A percentile compares a stretch with the other conserved stretches of the same genome.
These are phyloP conservation scores for Mortierella sp. DNA, from an alignment of 371 early-diverging fungal genomes.

Conservation along the genomic window DNA sequence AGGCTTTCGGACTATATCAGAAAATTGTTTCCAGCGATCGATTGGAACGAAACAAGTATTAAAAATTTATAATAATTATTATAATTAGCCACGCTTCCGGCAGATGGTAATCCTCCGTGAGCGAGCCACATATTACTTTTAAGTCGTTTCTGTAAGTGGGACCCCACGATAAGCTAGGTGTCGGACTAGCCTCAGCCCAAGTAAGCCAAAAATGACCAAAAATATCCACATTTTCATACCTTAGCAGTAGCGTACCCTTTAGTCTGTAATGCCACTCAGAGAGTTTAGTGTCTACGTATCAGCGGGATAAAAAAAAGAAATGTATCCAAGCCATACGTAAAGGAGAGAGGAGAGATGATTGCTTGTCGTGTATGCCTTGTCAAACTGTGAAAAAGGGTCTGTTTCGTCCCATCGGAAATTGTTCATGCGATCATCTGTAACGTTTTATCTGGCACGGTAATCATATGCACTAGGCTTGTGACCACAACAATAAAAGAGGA, in stretches of 20 bases:
- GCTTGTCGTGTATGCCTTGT: neutral
- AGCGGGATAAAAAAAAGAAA: neutral
- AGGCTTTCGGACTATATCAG: neutral
- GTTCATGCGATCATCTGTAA: slow-evolving; percentile 6
- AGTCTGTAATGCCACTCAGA: neutral
- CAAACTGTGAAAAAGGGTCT: slow-evolving; percentile 2
- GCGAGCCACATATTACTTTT: neutral
- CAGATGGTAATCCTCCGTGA: neutral
- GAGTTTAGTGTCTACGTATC: neutral
- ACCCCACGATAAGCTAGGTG: neutral
- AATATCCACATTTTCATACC: neutral
- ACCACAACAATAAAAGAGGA: neutral
- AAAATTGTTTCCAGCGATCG: neutral
- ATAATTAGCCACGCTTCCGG: slow-evolving; percentile 2
- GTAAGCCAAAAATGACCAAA: too few relatives aligned
- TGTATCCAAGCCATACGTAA: neutral
- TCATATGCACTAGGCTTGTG: slow-evolving; percentile 3
- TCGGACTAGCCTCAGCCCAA: neutral
- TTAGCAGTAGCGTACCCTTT: neutral
- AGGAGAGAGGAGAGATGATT: neutral
- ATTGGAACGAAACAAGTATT: neutral
- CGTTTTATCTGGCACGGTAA: neutral
- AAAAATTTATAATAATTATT: neutral
- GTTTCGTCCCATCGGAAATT: neutral
- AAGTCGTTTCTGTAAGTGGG: neutral